These are phyloP conservation scores for Fusarium heterosporum DNA, from an alignment of 2,329 filamentous ascomycete species.

Conservation along the genomic window DNA sequence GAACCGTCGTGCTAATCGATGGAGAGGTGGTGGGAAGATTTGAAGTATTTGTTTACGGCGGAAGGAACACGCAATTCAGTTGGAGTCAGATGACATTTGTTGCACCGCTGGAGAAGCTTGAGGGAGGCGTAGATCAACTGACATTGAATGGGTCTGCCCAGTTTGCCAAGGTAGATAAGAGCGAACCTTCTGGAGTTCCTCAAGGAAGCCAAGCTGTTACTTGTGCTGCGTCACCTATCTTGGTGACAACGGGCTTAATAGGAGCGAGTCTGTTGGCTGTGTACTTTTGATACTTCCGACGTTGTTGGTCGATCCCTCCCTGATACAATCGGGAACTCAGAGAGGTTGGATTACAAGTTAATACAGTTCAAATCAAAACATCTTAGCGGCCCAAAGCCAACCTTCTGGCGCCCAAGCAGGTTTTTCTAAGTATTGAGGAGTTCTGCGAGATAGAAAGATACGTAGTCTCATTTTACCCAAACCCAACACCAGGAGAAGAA, in stretches of 20 bases:
- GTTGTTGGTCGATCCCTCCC: neutral
- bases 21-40: constrained; percentile 8
- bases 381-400: too few relatives aligned
- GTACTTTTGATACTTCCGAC: neutral
- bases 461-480: too few relatives aligned
- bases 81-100: constrained; percentile 34
- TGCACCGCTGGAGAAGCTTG: neutral
- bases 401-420: too few relatives aligned
- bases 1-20: neutral
- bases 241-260: neutral
- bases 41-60: constrained; percentile 24
- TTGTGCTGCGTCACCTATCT: fast-evolving
- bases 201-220: neutral
- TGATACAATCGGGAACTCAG: too few relatives aligned
- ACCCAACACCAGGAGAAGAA: too few relatives aligned
- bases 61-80: constrained; percentile 22
- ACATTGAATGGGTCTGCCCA: neutral
- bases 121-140: neutral
- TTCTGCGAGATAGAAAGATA: too few relatives aligned
- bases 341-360: too few relatives aligned
- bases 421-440: too few relatives aligned
- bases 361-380: too few relatives aligned
- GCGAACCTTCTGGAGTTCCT: neutral
- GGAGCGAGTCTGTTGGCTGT: neutral
- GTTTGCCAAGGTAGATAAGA: neutral